Conservation (phyloP, 306 rosid species). For the Lathyrus aphaca region DNA sequence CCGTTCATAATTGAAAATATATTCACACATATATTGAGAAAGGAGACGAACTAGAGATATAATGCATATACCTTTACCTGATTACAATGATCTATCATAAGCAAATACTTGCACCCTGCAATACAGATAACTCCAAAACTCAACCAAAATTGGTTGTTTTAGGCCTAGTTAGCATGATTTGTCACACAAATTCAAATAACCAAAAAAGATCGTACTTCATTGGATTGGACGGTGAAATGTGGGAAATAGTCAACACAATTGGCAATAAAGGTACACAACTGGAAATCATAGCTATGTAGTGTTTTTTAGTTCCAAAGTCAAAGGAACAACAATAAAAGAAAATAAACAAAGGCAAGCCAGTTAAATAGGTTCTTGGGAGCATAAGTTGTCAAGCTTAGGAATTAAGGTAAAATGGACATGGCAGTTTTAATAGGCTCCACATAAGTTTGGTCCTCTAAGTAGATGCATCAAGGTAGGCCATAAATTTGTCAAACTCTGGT, state of each 20-base stretch:
- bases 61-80: constrained; percentile 41
- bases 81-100: constrained; percentile 18
- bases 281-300: constrained; percentile 56
- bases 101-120: constrained; percentile 55
- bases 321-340: constrained; percentile 52
- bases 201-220: constrained; percentile 46
- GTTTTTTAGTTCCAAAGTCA: constrained; percentile 50
- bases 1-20: neutral
- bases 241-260: constrained; percentile 41
- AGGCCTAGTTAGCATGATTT: constrained; percentile 36
- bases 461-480: constrained; percentile 93
- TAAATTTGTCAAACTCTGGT: constrained; percentile 92
- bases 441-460: constrained; percentile 77
- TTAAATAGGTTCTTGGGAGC: constrained; percentile 80
- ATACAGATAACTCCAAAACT: constrained; percentile 52
- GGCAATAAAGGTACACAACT: constrained; percentile 46
- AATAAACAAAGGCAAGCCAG: constrained; percentile 58
- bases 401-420: constrained; percentile 76
- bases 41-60: no score
- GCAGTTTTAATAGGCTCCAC: constrained; percentile 65
- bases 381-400: constrained; percentile 74
- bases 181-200: constrained; percentile 41
- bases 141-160: constrained; percentile 42
- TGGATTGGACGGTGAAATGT: constrained; percentile 26
- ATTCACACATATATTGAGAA: no score